phyloP scores from a whole-genome alignment of 1,139 yeast species.

The Yamadazyma sp. region DNA sequence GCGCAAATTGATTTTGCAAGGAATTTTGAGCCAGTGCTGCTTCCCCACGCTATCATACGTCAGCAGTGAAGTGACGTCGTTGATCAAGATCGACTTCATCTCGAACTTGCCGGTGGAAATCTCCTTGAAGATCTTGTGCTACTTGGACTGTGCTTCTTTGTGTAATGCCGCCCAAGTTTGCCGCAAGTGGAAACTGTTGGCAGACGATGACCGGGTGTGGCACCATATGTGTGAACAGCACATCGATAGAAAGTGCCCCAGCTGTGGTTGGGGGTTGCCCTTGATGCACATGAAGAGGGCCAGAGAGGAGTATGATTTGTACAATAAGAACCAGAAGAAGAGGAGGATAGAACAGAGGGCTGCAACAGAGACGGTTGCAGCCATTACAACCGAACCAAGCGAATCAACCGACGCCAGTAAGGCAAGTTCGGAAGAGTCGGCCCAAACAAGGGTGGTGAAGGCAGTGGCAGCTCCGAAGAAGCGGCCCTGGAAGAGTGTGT shows the following conservation, averaged over 20 bases:
- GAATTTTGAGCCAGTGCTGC: conserved; percentile 85
- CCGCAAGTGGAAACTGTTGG: conserved; percentile 78
- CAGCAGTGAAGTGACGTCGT: conserved; percentile 71
- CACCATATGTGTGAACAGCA: conserved; percentile 98
- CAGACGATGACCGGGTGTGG: conserved; percentile 97
- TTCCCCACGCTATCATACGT: conserved; percentile 89
- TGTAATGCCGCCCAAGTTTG: conserved; percentile 95
- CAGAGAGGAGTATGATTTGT: conserved; percentile 42
- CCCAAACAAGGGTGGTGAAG: not conserved
- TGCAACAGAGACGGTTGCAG: conserved; percentile 14
- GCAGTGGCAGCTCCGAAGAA: conserved; percentile 21
- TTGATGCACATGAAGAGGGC: conserved; percentile 80
- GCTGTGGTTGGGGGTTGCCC: conserved; percentile 99
- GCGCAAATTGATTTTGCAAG: conserved; percentile 76
- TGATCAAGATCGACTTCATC: conserved; percentile 87
- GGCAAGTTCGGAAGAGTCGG: too few relatives aligned
- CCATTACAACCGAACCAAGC: conserved; percentile 1
- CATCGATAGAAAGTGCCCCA: conserved; percentile 93
- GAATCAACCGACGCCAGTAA: too few relatives aligned
- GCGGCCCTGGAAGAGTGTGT: conserved; percentile 95
- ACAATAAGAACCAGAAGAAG: conserved; percentile 29
- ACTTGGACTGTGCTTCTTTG: conserved; percentile 85
- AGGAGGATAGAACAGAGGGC: conserved; percentile 22
- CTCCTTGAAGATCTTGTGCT: conserved; percentile 79
- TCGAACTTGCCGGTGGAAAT: conserved; percentile 83